Evolutionary conservation across 306 rosid species (phyloP).

Genomic region (Dalbergia cultrata): DNA sequence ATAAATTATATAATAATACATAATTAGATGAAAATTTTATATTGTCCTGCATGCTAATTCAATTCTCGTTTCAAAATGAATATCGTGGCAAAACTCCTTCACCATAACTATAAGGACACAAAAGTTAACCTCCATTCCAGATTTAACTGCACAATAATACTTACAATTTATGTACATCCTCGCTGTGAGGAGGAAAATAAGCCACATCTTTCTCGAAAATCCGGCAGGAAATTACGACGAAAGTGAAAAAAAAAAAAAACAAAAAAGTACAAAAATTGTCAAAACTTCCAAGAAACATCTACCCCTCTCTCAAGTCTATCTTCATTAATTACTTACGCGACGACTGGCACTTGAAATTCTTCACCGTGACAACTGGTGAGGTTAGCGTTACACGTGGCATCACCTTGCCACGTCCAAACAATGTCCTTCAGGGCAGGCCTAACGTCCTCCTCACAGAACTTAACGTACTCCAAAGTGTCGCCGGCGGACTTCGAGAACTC

Average conservation of each 20-base stretch:
- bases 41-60: no score
- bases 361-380: slow-evolving; percentile 24
- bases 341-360: slow-evolving; percentile 8
- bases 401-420: slow-evolving; percentile 93
- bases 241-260: not conserved
- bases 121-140: not conserved
- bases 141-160: not conserved
- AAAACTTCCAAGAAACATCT: not conserved
- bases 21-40: no score
- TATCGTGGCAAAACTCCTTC: not conserved
- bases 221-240: slow-evolving; percentile 1
- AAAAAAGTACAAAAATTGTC: not conserved
- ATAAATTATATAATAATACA: no score
- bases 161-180: slow-evolving; percentile 34
- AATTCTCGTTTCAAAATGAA: no score
- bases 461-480: slow-evolving; percentile 73
- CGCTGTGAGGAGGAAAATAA: not conserved
- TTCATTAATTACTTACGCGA: not conserved
- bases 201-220: not conserved
- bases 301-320: not conserved
- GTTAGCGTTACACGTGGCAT: slow-evolving; percentile 38
- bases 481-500: slow-evolving; percentile 82
- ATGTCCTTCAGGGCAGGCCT: slow-evolving; percentile 82
- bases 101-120: not conserved
- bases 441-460: slow-evolving; percentile 73